These are phyloP conservation scores for Starmerella apis DNA, from an alignment of 805 yeast species.

Conservation along the genomic window DNA sequence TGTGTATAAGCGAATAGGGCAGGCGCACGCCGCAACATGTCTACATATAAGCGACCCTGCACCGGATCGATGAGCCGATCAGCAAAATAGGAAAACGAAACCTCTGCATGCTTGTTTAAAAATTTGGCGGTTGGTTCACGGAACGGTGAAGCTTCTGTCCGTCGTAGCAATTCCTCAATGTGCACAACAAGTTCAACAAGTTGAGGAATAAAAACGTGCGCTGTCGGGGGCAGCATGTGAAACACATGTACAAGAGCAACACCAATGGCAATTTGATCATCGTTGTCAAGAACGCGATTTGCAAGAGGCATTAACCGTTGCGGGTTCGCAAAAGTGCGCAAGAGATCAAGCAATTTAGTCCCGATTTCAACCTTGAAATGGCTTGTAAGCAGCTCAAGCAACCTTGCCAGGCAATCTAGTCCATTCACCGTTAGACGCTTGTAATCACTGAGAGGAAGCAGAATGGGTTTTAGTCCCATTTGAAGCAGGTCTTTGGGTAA, in stretches of 20 bases:
- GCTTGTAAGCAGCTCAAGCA: constrained; percentile 75
- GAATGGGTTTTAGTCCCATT: constrained; percentile 87
- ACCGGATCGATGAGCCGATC: constrained; percentile 54
- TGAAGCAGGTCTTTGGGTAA: constrained; percentile 92
- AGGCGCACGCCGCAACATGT: constrained; percentile 45
- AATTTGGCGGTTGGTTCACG: constrained; percentile 82
- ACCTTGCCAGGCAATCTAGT: constrained; percentile 77
- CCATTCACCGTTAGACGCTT: constrained; percentile 82
- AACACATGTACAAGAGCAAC: constrained; percentile 84
- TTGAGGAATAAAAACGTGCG: constrained; percentile 83
- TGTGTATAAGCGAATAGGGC: constrained; percentile 48
- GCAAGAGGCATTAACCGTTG: constrained; percentile 63
- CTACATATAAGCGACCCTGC: constrained; percentile 56
- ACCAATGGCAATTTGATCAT: constrained; percentile 74
- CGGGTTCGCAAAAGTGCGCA: constrained; percentile 93
- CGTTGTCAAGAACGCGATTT: constrained; percentile 66
- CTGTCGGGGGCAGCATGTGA: constrained; percentile 84
- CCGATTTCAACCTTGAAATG: constrained; percentile 97
- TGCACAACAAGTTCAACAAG: constrained; percentile 63
- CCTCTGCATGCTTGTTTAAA: constrained; percentile 68
- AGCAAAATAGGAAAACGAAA: constrained; percentile 59
- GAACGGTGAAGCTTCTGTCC: constrained; percentile 81
- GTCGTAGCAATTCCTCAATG: constrained; percentile 71
- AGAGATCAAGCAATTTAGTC: constrained; percentile 77
- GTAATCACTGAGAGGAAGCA: constrained; percentile 90